phyloP scores from a whole-genome alignment of 2,329 filamentous ascomycete species.

The Beauveria bassiana region DNA sequence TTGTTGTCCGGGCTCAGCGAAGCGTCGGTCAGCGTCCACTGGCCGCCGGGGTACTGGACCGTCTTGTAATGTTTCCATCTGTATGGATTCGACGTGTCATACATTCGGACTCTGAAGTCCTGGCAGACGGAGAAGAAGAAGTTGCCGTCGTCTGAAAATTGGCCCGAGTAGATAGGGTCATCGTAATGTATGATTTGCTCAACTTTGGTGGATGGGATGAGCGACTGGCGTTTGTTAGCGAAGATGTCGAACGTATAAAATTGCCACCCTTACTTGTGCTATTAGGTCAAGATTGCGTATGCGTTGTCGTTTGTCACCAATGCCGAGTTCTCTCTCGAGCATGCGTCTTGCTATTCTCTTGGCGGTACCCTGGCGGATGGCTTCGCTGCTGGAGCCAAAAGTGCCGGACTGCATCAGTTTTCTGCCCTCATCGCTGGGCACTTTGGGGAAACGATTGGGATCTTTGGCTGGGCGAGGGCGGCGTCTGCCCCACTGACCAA shows the following conservation, averaged over 20 bases:
- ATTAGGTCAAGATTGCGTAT: slow-evolving; percentile 58
- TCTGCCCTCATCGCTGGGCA: slow-evolving; percentile 70
- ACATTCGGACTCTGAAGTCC: slow-evolving; percentile 93
- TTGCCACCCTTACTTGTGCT: slow-evolving; percentile 47
- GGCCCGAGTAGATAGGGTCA: slow-evolving; percentile 82
- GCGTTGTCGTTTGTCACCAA: slow-evolving; percentile 52
- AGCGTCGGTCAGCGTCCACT: slow-evolving; percentile 95
- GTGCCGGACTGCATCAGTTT: slow-evolving; percentile 74
- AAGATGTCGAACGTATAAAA: neutral
- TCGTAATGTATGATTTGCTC: slow-evolving; percentile 87
- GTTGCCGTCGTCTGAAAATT: slow-evolving; percentile 94
- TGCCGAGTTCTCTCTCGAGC: slow-evolving; percentile 73
- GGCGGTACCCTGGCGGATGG: slow-evolving; percentile 45
- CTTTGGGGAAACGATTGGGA: slow-evolving; percentile 63
- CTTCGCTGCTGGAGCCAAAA: slow-evolving; percentile 63
- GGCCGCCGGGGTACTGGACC: slow-evolving; percentile 73
- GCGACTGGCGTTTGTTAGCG: slow-evolving; percentile 38
- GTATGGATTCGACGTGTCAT: slow-evolving; percentile 92
- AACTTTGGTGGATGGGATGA: slow-evolving; percentile 69
- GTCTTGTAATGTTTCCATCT: slow-evolving; percentile 96
- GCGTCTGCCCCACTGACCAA: slow-evolving; percentile 36
- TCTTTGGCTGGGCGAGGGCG: slow-evolving; percentile 36
- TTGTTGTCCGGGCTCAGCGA: slow-evolving; percentile 85
- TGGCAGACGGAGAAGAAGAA: slow-evolving; percentile 93
- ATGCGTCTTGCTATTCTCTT: slow-evolving; percentile 56